A percentile compares a stretch with the other conserved stretches of the same genome.
phyloP scores from a whole-genome alignment of 129 eudicot species.

The Kitagawia praeruptora region DNA sequence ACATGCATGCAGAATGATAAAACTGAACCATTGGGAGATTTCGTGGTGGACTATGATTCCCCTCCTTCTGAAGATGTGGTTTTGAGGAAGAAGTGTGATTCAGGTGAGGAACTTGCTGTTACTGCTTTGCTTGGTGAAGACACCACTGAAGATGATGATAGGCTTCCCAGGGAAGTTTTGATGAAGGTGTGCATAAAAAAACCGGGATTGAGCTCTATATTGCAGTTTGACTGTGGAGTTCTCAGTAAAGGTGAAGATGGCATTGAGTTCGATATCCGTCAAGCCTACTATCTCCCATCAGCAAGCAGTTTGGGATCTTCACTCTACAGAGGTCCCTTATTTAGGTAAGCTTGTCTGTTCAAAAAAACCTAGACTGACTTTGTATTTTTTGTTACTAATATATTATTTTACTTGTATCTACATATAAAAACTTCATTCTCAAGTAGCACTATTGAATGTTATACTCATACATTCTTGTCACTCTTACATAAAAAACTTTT shows the following conservation, averaged over 20 bases:
- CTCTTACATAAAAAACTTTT: neutral
- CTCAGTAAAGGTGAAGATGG: constrained; percentile 29
- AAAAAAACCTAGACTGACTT: neutral
- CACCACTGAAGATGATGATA: constrained; percentile 28
- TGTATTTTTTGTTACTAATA: neutral
- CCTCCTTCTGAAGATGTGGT: constrained; percentile 51
- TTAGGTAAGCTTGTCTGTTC: constrained; percentile 42
- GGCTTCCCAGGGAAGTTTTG: constrained; percentile 42
- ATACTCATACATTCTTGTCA: neutral
- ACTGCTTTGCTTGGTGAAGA: constrained; percentile 71
- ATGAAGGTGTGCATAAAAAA: constrained; percentile 78
- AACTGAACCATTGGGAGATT: constrained; percentile 56
- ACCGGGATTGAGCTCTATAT: constrained; percentile 55
- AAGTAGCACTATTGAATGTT: neutral
- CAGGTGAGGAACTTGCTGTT: constrained; percentile 84
- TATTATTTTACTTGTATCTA: neutral
- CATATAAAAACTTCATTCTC: neutral
- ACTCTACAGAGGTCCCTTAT: constrained; percentile 50
- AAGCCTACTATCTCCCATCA: constrained; percentile 43
- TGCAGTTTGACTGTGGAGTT: constrained; percentile 77
- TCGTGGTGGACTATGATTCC: constrained; percentile 60
- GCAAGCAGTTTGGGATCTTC: constrained; percentile 36
- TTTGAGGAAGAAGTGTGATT: constrained; percentile 47
- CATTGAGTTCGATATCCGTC: constrained; percentile 37
- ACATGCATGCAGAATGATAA: constrained; percentile 34